phyloP scores from a whole-genome alignment of 805 yeast genomes.

The Hanseniaspora clermontiae region DNA sequence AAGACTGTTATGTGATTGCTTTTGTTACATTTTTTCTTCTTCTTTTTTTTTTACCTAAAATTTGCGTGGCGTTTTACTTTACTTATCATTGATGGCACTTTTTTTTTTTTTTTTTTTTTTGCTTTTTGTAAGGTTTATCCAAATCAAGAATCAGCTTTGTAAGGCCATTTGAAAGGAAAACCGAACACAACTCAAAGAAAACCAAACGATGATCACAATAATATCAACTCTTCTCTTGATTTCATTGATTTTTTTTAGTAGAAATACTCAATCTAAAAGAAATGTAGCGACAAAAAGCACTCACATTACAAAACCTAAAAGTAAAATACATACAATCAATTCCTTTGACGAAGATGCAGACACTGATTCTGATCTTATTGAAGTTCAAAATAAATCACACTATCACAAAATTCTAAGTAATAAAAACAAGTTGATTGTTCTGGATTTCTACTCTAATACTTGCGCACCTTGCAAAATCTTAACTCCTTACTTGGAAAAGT shows the following conservation, averaged over 20 bases:
- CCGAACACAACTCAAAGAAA: not conserved
- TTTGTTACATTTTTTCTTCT: too few relatives aligned
- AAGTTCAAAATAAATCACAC: not conserved
- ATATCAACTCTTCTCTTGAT: not conserved
- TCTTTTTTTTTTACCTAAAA: too few relatives aligned
- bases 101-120: too few relatives aligned
- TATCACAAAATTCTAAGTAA: slow-evolving; percentile 35
- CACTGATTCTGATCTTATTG: not conserved
- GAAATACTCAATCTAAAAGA: not conserved
- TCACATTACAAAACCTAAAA: not conserved
- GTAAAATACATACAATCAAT: slow-evolving; percentile 44
- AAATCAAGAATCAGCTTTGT: too few relatives aligned
- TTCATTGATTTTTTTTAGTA: not conserved
- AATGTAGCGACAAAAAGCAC: not conserved
- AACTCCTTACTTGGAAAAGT: slow-evolving; percentile 83
- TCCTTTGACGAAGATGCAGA: slow-evolving; percentile 45
- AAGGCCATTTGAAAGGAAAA: too few relatives aligned
- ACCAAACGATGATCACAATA: not conserved
- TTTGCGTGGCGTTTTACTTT: too few relatives aligned
- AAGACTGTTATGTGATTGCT: too few relatives aligned
- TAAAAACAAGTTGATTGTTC: slow-evolving; percentile 64
- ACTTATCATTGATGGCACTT: too few relatives aligned
- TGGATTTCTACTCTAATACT: slow-evolving; percentile 96
- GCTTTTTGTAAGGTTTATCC: too few relatives aligned
- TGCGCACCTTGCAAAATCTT: slow-evolving; percentile 98